A percentile compares a stretch with the other conserved stretches of the same genome.
phyloP scores from a whole-genome alignment of 768 basidiomycete genomes.

The Terana coerulea region DNA sequence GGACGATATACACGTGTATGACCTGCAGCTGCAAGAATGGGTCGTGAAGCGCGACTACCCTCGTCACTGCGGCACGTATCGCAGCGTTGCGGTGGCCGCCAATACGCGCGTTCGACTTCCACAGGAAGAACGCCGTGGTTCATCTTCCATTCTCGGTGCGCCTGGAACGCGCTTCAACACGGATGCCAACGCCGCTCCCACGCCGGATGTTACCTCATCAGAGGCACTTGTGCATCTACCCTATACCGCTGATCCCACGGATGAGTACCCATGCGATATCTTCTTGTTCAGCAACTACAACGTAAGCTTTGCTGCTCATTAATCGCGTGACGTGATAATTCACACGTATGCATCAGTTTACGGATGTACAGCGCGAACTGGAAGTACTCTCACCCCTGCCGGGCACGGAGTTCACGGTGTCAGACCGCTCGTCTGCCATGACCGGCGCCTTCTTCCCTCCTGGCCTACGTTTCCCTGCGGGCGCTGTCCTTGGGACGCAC shows the following conservation, averaged over 20 bases:
- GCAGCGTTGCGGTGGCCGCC: constrained; percentile 85
- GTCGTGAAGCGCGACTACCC: constrained; percentile 76
- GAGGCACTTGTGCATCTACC: constrained; percentile 68
- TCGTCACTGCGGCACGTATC: constrained; percentile 95
- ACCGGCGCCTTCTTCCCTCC: constrained; percentile 81
- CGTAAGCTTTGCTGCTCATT: constrained; percentile 36
- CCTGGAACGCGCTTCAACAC: constrained; percentile 57
- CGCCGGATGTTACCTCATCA: constrained; percentile 50
- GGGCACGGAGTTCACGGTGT: constrained; percentile 69
- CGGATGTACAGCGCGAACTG: constrained; percentile 92
- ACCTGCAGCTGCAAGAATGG: constrained; percentile 73
- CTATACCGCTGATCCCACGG: constrained; percentile 68
- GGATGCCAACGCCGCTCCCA: constrained; percentile 36
- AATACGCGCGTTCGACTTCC: constrained; percentile 62
- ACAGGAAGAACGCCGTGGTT: constrained; percentile 50
- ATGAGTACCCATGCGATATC: constrained; percentile 80
- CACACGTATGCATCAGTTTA: constrained; percentile 53
- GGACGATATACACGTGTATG: constrained; percentile 89
- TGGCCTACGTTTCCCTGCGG: constrained; percentile 93
- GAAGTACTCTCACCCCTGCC: constrained; percentile 86
- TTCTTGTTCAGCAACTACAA: constrained; percentile 97
- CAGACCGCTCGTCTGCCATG: constrained; percentile 82
- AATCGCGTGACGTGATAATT: constrained; percentile 1
- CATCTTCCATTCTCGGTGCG: constrained; percentile 36
- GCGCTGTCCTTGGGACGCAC: constrained; percentile 85